Evolutionary conservation across 2,329 filamentous ascomycete genomes (phyloP).

Genomic region (Davidsoniella australis): DNA sequence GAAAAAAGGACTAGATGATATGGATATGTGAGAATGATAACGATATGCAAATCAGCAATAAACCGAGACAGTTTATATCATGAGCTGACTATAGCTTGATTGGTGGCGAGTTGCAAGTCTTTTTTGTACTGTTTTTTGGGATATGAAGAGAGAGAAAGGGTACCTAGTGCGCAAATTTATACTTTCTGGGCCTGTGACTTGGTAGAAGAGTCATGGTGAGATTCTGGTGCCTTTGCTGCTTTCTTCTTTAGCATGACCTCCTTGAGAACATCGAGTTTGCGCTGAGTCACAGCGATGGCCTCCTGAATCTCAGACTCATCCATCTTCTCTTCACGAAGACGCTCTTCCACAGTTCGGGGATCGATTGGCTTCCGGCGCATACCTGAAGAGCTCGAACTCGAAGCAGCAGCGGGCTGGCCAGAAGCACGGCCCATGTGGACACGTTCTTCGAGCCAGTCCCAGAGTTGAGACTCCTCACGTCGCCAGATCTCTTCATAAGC

Average conservation of each 20-base stretch:
- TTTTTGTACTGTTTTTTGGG: no score
- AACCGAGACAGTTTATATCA: background rate
- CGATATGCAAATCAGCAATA: background rate
- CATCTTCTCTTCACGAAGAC: conserved; percentile 42
- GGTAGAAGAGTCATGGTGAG: background rate
- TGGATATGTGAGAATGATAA: background rate
- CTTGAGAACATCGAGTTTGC: conserved; percentile 63
- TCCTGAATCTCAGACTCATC: conserved; percentile 58
- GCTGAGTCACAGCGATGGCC: conserved; percentile 72
- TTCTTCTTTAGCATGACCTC: conserved; percentile 48
- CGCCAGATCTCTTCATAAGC: conserved; percentile 92
- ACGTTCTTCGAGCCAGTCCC: conserved; percentile 84
- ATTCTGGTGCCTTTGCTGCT: conserved; percentile 6
- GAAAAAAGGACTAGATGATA: conserved; percentile 1
- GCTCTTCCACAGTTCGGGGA: conserved; percentile 41
- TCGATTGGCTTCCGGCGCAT: conserved; percentile 31
- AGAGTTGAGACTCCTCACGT: conserved; percentile 71
- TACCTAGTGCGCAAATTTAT: background rate
- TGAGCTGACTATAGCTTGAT: no score
- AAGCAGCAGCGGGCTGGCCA: conserved; percentile 21
- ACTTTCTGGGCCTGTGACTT: background rate
- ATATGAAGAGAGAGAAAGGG: no score
- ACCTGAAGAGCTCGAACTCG: conserved; percentile 11
- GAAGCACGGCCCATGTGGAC: conserved; percentile 49
- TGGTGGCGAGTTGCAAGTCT: no score